These are phyloP conservation scores for Dalbergia oliveri DNA, from an alignment of 306 rosid genomes.

Conservation along the genomic window DNA sequence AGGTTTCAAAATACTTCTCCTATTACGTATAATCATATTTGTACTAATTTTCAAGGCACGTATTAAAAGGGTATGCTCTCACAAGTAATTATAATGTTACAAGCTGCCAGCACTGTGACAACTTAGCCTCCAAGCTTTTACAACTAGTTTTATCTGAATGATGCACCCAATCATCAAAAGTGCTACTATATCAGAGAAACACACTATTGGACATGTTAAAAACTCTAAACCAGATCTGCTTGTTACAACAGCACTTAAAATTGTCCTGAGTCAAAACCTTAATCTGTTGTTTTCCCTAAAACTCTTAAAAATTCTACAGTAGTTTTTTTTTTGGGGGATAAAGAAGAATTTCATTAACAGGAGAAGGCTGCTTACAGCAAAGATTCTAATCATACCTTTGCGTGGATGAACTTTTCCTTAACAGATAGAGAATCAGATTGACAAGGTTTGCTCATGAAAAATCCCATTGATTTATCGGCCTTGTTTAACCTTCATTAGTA, in stretches of 20 bases:
- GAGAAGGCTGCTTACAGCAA: conserved; percentile 9
- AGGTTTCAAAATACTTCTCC: background rate
- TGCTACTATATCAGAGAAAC: conserved; percentile 3
- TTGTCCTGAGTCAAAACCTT: conserved; percentile 27
- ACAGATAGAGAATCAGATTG: conserved; percentile 88
- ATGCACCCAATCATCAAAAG: conserved; percentile 17
- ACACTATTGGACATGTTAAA: background rate
- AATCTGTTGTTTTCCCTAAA: conserved; percentile 11
- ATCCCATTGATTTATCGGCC: conserved; percentile 71
- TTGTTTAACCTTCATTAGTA: conserved; percentile 73
- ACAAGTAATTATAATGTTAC: background rate
- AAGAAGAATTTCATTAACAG: background rate
- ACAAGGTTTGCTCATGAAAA: conserved; percentile 79
- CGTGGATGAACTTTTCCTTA: conserved; percentile 98
- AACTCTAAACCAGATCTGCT: conserved; percentile 9
- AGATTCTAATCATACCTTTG: conserved; percentile 69
- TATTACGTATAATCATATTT: background rate
- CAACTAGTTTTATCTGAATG: background rate
- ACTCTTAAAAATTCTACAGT: background rate
- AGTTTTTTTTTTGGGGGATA: too few species aligned
- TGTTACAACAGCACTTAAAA: conserved; percentile 12
- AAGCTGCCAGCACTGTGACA: conserved; percentile 10
- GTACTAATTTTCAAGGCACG: background rate
- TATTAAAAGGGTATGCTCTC: background rate
- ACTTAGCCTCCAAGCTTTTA: conserved; percentile 1